Base-by-base conservation (phyloP, 768 basidiomycete species). In the Sutorius australiensis region DNA sequence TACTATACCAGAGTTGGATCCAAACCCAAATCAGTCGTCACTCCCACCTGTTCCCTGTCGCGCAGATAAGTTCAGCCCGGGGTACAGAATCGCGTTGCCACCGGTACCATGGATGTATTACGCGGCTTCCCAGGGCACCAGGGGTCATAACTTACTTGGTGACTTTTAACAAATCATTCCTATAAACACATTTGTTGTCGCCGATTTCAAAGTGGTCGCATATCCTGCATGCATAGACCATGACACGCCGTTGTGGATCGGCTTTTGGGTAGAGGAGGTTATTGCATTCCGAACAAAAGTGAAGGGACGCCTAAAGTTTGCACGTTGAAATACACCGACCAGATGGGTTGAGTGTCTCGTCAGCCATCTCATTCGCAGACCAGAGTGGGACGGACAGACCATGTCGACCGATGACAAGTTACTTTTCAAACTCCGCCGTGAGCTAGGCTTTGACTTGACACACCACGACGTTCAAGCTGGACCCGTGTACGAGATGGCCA, bases 231-330 rank as follows among this genome's bases (percentile, higher is more conserved):
- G 87, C 87, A 60, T 94, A 95, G 39, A 94, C 82, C 81, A 98
- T 87, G 50, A 87, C 82, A 42, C 87, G 80, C 43, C 93, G 85
- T 56, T 86, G 79, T 51, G 83, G 83, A 72, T 97, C 95, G 39
- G 91, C 94, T 73, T 94, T 86, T 19, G 93, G 93, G 69, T 95
- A 95, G 48, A 97, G 78, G 28, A 97, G 80, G 67, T 97, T 95
- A 75, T 95, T 94, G 77, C 93, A 95, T 77, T 95, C 93, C 36
- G 84, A 86, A 64, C 93, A 95, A 72, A 95, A 95, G 60, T 90
- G 84, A 28, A 95, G 82, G 2, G 89, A 89, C 11, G 90, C 85
- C 89, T 92, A 53, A 1, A 17, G 37, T 17, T 37, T 17, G 37
- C 14, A 27, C 3, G 32, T 53, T 47, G 32, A 5, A 34, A 46